Conservation (phyloP, 176 grass and related monocot species). For the Triticum turgidum region DNA sequence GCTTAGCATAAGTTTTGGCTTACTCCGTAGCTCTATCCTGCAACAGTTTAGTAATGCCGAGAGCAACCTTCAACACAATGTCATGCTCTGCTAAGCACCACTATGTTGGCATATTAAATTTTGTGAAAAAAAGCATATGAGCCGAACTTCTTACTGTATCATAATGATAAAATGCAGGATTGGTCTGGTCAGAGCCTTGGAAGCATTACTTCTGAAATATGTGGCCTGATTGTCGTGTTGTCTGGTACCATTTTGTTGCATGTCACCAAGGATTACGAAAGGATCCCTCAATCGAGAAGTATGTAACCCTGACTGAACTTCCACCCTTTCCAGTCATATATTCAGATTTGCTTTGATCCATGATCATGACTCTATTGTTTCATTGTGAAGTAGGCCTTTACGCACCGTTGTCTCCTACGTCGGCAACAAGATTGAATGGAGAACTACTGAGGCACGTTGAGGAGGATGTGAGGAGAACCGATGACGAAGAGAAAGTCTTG, state of each 20-base stretch:
- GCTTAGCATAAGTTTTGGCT: not conserved
- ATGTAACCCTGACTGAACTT: not conserved
- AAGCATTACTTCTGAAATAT: slow-evolving; percentile 91
- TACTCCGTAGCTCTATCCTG: not conserved
- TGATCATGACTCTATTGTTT: not conserved
- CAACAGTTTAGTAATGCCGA: not conserved
- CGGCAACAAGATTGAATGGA: slow-evolving; percentile 71
- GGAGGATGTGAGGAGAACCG: slow-evolving; percentile 31
- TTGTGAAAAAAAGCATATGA: not conserved
- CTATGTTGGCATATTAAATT: not conserved
- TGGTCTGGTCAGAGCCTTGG: slow-evolving; percentile 88
- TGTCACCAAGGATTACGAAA: slow-evolving; percentile 92
- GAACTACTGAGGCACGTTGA: slow-evolving; percentile 65
- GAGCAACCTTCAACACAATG: not conserved
- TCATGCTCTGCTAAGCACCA: not conserved
- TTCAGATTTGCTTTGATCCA: not conserved
- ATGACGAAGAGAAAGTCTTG: slow-evolving; percentile 54
- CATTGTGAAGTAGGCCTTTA: slow-evolving; percentile 51
- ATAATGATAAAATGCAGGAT: slow-evolving; percentile 51
- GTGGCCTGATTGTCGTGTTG: slow-evolving; percentile 87
- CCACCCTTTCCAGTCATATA: not conserved
- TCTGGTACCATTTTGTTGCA: slow-evolving; percentile 91
- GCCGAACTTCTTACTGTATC: not conserved
- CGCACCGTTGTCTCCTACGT: slow-evolving; percentile 74
- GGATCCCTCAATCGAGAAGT: slow-evolving; percentile 69